Percentiles rank a stretch among this genome's conserved stretches.
These are phyloP conservation scores for Leptomonas seymouri DNA, from an alignment of 208 protist genomes.

Conservation along the genomic window DNA sequence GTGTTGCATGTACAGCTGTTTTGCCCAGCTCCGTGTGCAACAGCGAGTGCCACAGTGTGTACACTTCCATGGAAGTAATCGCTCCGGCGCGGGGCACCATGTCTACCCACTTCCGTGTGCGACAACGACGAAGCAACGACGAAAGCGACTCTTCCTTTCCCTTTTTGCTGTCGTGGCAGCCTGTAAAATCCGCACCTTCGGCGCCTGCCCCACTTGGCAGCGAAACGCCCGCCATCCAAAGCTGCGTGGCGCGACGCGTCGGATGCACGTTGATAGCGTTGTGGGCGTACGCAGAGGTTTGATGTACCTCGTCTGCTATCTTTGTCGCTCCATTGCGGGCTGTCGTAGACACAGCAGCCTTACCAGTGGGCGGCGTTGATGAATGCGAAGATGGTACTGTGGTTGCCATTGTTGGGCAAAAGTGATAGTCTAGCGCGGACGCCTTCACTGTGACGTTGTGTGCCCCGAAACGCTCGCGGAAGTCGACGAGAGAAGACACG, in stretches of 20 bases:
- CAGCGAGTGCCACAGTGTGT: conserved; percentile 27
- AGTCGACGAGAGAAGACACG: conserved; percentile 27
- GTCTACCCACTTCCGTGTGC: conserved; percentile 30
- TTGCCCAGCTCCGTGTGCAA: conserved; percentile 15
- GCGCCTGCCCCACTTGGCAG: conserved; percentile 7
- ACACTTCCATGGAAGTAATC: conserved; percentile 23
- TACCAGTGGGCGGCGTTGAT: neutral
- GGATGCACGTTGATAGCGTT: conserved; percentile 38
- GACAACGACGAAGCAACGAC: neutral
- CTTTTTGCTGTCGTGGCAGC: neutral
- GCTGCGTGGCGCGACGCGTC: conserved; percentile 27
- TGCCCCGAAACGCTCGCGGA: conserved; percentile 31
- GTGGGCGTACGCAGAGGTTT: conserved; percentile 34
- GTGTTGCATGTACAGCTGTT: neutral
- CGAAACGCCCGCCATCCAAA: conserved; percentile 30
- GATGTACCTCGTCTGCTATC: conserved; percentile 15
- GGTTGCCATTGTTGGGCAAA: neutral
- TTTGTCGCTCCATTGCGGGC: neutral
- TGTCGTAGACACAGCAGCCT: neutral
- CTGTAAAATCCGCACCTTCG: neutral
- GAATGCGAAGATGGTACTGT: neutral
- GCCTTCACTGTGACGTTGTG: conserved; percentile 32
- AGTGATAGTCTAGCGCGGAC: conserved; percentile 17
- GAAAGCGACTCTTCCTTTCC: neutral
- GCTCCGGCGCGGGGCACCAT: conserved; percentile 27